These are phyloP conservation scores for Chrysoporthe austroafricana DNA, from an alignment of 2,329 filamentous ascomycete species.

Conservation along the genomic window DNA sequence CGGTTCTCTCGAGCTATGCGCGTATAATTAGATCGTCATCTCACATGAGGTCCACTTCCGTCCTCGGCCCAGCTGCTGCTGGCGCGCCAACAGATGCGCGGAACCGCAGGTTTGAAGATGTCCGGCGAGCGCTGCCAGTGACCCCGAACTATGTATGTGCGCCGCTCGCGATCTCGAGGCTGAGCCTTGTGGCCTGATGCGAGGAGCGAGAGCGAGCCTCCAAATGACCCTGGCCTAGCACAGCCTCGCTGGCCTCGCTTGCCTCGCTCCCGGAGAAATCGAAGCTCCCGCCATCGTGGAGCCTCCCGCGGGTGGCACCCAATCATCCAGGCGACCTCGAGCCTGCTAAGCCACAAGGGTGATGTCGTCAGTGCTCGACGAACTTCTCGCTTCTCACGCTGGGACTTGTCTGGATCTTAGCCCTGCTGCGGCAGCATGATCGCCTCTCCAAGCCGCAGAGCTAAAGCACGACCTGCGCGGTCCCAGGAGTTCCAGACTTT, in stretches of 20 bases:
- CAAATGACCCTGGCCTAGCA: not conserved
- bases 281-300: slow-evolving; percentile 8
- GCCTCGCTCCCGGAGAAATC: not conserved
- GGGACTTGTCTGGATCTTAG: too few species aligned
- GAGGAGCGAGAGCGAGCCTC: not conserved
- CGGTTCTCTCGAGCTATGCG: not conserved
- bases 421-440: not conserved
- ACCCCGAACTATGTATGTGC: not conserved
- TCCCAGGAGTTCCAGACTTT: not conserved
- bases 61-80: not conserved
- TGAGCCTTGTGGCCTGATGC: not conserved
- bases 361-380: slow-evolving; percentile 14
- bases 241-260: not conserved
- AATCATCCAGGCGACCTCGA: not conserved
- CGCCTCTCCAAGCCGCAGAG: not conserved
- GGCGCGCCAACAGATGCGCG: too few species aligned
- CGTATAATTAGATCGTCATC: not conserved
- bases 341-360: slow-evolving; percentile 9
- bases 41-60: not conserved
- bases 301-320: not conserved
- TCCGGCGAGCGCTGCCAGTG: not conserved
- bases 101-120: not conserved
- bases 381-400: not conserved
- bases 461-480: slow-evolving; percentile 4
- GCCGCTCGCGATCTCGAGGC: too few species aligned